phyloP scores from a whole-genome alignment of 441 rosid genomes.

The Geranium incanum region DNA sequence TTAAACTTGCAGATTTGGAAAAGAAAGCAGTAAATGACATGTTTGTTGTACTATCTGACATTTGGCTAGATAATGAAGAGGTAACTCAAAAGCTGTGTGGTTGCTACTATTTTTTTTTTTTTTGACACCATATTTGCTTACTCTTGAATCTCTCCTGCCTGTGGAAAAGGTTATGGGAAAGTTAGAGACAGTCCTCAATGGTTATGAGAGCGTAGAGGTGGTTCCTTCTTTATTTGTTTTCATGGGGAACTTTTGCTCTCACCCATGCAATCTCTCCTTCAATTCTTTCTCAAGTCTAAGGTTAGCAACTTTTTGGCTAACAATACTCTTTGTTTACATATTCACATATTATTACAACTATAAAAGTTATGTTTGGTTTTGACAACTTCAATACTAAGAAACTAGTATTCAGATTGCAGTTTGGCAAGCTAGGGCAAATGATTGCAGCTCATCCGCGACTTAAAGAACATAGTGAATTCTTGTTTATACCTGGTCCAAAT shows the following conservation, averaged over 20 bases:
- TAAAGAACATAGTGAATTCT: conserved; percentile 59
- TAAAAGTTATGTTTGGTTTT: conserved; percentile 13
- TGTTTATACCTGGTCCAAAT: conserved; percentile 84
- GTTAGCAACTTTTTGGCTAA: conserved; percentile 33
- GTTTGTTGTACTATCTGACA: conserved; percentile 83
- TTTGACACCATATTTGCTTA: conserved; percentile 21
- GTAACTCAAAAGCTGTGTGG: conserved; percentile 30
- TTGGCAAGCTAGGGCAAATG: conserved; percentile 70
- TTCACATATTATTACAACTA: not conserved
- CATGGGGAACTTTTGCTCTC: conserved; percentile 86
- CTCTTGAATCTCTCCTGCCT: conserved; percentile 33
- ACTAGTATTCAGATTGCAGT: conserved; percentile 43
- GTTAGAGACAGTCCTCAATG: conserved; percentile 64
- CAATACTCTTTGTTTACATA: conserved; percentile 1
- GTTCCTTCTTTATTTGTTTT: conserved; percentile 90
- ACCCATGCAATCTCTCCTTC: conserved; percentile 70
- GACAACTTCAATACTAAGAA: conserved; percentile 14
- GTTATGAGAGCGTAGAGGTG: conserved; percentile 68
- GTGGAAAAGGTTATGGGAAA: conserved; percentile 68
- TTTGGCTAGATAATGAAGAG: conserved; percentile 87
- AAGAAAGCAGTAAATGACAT: conserved; percentile 59
- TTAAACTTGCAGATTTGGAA: conserved; percentile 56
- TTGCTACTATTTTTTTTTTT: conserved; percentile 11
- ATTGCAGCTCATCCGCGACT: conserved; percentile 62
- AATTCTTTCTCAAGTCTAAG: conserved; percentile 70